phyloP scores from a whole-genome alignment of 192 early-diverging fungal genomes.

The Chytriomyces confervae region DNA sequence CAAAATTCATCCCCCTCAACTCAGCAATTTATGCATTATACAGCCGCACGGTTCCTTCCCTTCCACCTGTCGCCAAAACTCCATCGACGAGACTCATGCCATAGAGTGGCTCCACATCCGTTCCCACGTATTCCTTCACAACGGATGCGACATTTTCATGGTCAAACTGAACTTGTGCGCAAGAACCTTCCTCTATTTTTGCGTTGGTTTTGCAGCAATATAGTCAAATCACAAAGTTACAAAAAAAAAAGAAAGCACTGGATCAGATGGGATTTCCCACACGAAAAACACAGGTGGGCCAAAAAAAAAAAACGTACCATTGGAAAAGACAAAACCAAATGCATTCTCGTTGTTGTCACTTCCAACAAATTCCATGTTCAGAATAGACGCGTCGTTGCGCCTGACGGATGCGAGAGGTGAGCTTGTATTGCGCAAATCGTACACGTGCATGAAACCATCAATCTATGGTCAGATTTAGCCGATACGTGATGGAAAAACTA shows the following conservation, averaged over 20 bases:
- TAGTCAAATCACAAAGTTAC: not conserved
- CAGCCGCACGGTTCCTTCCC: slow-evolving; percentile 24
- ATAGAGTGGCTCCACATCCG: slow-evolving; percentile 28
- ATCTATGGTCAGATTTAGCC: not conserved
- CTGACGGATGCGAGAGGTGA: slow-evolving; percentile 5
- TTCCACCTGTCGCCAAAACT: not conserved
- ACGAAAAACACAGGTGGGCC: not conserved
- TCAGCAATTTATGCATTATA: slow-evolving; percentile 5
- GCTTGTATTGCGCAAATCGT: slow-evolving; percentile 21
- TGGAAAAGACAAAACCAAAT: slow-evolving; percentile 1
- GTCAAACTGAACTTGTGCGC: slow-evolving; percentile 8
- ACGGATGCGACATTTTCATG: not conserved
- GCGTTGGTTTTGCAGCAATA: too few species aligned
- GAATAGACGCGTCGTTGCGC: slow-evolving; percentile 27
- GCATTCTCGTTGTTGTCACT: not conserved
- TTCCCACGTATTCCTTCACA: slow-evolving; percentile 28
- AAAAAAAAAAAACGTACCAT: slow-evolving; percentile 9
- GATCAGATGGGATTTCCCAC: too few species aligned
- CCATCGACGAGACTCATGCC: slow-evolving; percentile 8
- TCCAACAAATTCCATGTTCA: slow-evolving; percentile 7
- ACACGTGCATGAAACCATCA: slow-evolving; percentile 15
- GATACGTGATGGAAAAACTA: not conserved
- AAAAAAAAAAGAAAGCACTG: not conserved
- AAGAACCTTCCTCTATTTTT: slow-evolving; percentile 20
- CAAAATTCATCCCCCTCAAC: not conserved